Evolutionary conservation across 805 yeast species (phyloP), one percentile per base, ranked within the genome.

Genomic region (Saccharomyces eubayanus): DNA sequence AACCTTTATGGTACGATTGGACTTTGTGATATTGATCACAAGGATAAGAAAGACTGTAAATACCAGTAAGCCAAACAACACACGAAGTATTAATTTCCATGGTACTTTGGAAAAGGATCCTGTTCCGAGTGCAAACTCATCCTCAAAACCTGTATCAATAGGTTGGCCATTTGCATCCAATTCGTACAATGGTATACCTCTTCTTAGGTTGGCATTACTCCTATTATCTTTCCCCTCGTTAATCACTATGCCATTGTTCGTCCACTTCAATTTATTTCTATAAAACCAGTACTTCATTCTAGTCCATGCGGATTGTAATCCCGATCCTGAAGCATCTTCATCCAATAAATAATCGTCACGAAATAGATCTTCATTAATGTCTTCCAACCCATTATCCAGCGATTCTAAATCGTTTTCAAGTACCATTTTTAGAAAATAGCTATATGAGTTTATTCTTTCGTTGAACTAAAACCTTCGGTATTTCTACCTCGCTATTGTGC

Each of bases 131-230:
- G 36, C 46, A 31, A 28, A 36, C 11, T 31, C 40, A 49, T 51
- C 48, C n/a, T 45, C 55, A 27, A 43, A 20, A 29, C 46, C 47
- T 20, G 31, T 40, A 21, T 36, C 36, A 16, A 47, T 31, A 14
- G 49, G 51, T 31, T 54, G 52, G 1, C 64, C 64, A 30, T 57
- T 50, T 2, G 49, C 30, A 49, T 62, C 59, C 40, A 63, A 40
- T 16, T 63, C 63, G 31, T 63, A 63, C 30, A 63, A 49, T 6
- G 64, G 65, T 3, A 63, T 59, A 16, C 65, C 65, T 28, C 55
- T 47, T 31, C 27, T 30, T 28, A 28, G n/a, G 5, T 28, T 48
- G 6, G 28, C 2, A 24, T 21, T 10, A 16, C 11, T 29, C 20
- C 31, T 5, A 6, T 10, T 14, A 10, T 24, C 43, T 11, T 20